These are phyloP conservation scores for Picea glauca DNA, from an alignment of 75 land plant species.

Conservation along the genomic window DNA sequence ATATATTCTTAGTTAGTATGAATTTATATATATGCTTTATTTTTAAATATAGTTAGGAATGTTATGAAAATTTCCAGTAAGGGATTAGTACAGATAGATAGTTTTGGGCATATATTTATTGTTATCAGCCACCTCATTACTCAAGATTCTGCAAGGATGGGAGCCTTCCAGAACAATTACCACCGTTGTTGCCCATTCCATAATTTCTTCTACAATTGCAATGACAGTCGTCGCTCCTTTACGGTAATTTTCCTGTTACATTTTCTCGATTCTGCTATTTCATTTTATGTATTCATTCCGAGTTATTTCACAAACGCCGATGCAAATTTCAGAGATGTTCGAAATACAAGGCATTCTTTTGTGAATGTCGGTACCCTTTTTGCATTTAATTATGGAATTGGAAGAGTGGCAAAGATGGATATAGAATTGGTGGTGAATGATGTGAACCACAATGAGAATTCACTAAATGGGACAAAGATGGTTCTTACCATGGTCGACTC, in stretches of 20 bases:
- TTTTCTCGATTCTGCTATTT: background rate
- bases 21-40: too few species aligned
- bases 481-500: constrained; percentile 18
- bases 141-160: too few species aligned
- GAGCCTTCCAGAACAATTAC: too few species aligned
- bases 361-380: constrained; percentile 64
- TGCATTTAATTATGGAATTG: constrained; percentile 49
- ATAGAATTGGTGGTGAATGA: constrained; percentile 57
- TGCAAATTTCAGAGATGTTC: background rate
- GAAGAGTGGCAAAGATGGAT: constrained; percentile 24
- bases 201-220: too few species aligned
- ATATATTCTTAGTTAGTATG: too few species aligned
- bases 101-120: too few species aligned
- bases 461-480: constrained; percentile 32
- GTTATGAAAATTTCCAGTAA: too few species aligned
- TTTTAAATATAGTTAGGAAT: too few species aligned
- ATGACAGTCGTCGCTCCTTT: too few species aligned
- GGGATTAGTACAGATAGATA: too few species aligned
- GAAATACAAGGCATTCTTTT: constrained; percentile 12
- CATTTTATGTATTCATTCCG: background rate
- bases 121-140: too few species aligned
- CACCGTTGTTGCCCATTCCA: too few species aligned
- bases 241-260: background rate
- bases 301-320: background rate
- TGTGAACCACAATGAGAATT: constrained; percentile 38